phyloP scores from a whole-genome alignment of 768 basidiomycete species.

The Glaciozyma antarctica region DNA sequence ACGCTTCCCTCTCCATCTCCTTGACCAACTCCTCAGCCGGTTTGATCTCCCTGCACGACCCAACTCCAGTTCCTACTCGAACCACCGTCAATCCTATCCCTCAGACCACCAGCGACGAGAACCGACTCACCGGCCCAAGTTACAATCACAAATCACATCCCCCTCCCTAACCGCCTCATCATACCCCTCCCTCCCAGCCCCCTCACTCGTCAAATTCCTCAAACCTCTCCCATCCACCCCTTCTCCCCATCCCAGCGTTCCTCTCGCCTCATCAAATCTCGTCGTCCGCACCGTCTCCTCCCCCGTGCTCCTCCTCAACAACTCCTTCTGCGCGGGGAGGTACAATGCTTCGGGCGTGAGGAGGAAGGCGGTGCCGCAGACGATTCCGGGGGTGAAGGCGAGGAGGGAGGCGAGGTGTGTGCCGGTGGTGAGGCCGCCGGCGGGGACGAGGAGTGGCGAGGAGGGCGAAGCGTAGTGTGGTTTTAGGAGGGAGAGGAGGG shows the following conservation, averaged over 20 bases:
- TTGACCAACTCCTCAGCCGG: not conserved
- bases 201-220: conserved; percentile 49
- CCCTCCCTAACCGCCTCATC: conserved; percentile 44
- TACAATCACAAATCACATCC: conserved; percentile 49
- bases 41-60: not conserved
- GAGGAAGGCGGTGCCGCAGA: conserved; percentile 66
- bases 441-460: conserved; percentile 45
- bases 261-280: conserved; percentile 52
- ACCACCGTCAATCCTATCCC: not conserved
- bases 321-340: conserved; percentile 45
- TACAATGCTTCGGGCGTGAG: conserved; percentile 49
- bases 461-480: not conserved
- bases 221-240: conserved; percentile 56
- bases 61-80: too few relatives aligned
- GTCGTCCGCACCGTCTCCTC: conserved; percentile 49
- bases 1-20: not conserved
- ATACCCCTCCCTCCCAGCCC: conserved; percentile 45
- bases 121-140: conserved; percentile 54
- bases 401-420: conserved; percentile 58
- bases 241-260: conserved; percentile 43
- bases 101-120: not conserved
- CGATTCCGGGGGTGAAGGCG: conserved; percentile 55
- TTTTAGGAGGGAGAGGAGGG: conserved; percentile 7
- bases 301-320: conserved; percentile 40
- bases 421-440: conserved; percentile 63